Evolutionary conservation across 2,329 filamentous ascomycete genomes (phyloP).

Genomic region (Monosporascus sp.): DNA sequence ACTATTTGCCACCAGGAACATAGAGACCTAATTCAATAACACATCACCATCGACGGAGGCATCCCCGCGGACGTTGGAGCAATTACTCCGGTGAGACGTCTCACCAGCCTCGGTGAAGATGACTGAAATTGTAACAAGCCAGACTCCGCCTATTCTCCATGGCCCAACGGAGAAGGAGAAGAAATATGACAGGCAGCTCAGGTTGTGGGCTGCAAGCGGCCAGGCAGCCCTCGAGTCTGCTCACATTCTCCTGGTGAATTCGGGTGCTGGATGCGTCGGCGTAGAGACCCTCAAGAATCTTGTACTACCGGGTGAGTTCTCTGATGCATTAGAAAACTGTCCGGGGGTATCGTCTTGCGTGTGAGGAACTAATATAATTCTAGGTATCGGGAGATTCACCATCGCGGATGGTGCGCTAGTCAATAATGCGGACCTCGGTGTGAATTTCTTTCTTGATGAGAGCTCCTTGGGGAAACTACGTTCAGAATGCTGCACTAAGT

Average conservation of each 20-base stretch:
- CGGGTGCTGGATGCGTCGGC: constrained; percentile 78
- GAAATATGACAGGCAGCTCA: constrained; percentile 92
- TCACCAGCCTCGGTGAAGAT: constrained; percentile 22
- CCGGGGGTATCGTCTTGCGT: neutral
- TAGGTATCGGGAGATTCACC: constrained; percentile 82
- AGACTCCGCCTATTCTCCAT: constrained; percentile 43
- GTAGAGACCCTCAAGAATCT: constrained; percentile 94
- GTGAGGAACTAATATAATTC: constrained; percentile 13
- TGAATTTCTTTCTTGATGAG: constrained; percentile 95
- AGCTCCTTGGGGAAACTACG: constrained; percentile 69
- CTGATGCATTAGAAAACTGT: neutral
- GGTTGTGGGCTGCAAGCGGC: constrained; percentile 89
- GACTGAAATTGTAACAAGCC: constrained; percentile 39
- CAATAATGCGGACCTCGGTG: constrained; percentile 76
- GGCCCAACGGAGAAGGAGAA: constrained; percentile 58
- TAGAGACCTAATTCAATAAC: too few relatives aligned
- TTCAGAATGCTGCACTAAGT: constrained; percentile 69
- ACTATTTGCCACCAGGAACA: too few relatives aligned
- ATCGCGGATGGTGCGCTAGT: constrained; percentile 79
- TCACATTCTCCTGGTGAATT: constrained; percentile 86
- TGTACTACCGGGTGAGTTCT: constrained; percentile 68
- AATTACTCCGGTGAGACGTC: neutral
- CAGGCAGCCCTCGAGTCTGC: constrained; percentile 87
- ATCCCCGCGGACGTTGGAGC: neutral
- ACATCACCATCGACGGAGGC: too few relatives aligned